Evolutionary conservation across 2,329 filamentous ascomycete genomes (phyloP), one percentile per base, ranked within the genome.

Genomic region (Xylaria sp.): DNA sequence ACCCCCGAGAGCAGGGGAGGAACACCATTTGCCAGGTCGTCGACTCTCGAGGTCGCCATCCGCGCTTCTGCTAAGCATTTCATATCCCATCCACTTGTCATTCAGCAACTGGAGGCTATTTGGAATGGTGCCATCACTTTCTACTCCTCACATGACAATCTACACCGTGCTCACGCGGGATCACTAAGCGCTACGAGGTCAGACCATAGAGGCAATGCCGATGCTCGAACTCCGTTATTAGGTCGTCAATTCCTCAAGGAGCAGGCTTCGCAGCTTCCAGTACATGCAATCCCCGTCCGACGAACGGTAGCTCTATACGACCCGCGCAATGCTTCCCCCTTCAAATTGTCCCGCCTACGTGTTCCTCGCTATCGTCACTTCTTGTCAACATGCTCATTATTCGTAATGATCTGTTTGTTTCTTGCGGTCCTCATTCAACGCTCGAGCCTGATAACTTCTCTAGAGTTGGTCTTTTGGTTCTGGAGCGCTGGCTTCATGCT

Each of bases 401-500:
- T 91, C 21, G 86, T 96, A 46, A 83, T 98, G 73, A 88, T 97
- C 38, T 89, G 87, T 13, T 83, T 97, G 10, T 97, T 96, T 74
- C 80, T 97, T 17, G 90, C 92, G 9, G 93, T 98, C 9, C 83
- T 97, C 3, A 80, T 85, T 10, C 81, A 91, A 72, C 86, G 91
- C 61, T 94, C 92, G 2, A 84, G 89, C 55, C 84, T 88, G 54
- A 97, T 98, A 70, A 96, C 92, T 1, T 85, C 86, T 0, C 80
- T 97, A 9, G 94, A 98, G 75, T 81, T 97, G 15, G 75, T 97
- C 11, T 97, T 98, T 77, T 98, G 94, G 94, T 92, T 97, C 75
- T 98, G 94, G 93, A 96, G 92, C 73, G 92, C 92, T 25, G 94
- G 94, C 0, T 97, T 96, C 76, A 96, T 97, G 92, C 86, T 97